Base-by-base conservation (phyloP, 2,329 filamentous ascomycete species). In the Furcasterigmium sp. region DNA sequence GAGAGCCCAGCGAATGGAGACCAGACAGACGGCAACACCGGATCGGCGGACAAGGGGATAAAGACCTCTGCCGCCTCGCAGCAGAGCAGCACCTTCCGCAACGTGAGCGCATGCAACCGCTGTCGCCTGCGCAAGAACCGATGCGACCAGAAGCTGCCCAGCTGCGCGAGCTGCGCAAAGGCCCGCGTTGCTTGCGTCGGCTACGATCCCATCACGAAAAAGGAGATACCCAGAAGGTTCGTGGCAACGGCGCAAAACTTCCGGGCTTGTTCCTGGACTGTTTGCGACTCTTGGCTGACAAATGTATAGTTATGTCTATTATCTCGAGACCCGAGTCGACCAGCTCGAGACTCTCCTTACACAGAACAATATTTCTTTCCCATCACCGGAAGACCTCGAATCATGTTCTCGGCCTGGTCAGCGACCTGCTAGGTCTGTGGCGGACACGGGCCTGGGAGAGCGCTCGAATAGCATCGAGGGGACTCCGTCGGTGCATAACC, bases 141-240 rank as follows among this genome's bases (percentile, higher is more conserved):
- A 42, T 97, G 91, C 66, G 91, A 97, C 65, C 91, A 96, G 73
- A 84, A 85, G 51, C 75, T 97, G 48, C 91, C 91, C 8, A 88
- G 87, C 55, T 97, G 91, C 63, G 84, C 87, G 34, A 88, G 87
- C 53, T 97, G 91, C 66, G 89, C 91, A 62, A 96, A 96, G 69
- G 91, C 87, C n/a, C 78, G 80, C 46, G 87, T 94, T 37, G 84
- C 87, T 52, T 97, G 93, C 62, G 89, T 96, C 40, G 91, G 91
- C 49, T 96, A 95, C 64, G 91, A 97, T 61, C 91, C 91, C 26
- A 95, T 96, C 58, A 95, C 89, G 19, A 96, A 96, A 73, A 84
- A 87, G 59, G 90, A 96, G 67, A 95, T 97, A 46, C 91, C 91
- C 39, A 80, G 91, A 65, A 90, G 84, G 72, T 95, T 84, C 69